Evolutionary conservation across 2,329 filamentous ascomycete species (phyloP).

Genomic region (Cercospora beticola): DNA sequence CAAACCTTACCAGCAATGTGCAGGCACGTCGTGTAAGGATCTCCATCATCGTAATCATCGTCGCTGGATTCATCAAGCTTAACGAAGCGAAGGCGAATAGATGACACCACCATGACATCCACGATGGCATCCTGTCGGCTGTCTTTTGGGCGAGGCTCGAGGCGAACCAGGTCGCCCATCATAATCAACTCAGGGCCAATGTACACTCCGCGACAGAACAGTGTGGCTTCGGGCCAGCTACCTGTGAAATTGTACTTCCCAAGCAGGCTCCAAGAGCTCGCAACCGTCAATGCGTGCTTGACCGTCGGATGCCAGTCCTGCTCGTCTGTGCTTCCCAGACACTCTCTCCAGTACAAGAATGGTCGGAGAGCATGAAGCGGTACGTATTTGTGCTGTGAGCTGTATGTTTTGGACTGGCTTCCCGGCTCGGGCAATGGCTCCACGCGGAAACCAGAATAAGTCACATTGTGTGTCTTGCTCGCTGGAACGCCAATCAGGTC

Average conservation of each 20-base stretch:
- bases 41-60: constrained; percentile 45
- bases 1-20: constrained; percentile 54
- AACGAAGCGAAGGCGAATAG: constrained; percentile 53
- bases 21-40: constrained; percentile 47
- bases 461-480: constrained; percentile 46
- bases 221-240: constrained; percentile 53
- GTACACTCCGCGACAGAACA: constrained; percentile 57
- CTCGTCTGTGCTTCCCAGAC: constrained; percentile 45
- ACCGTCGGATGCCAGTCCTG: constrained; percentile 55
- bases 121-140: constrained; percentile 38
- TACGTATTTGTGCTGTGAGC: constrained; percentile 57
- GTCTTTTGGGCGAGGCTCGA: constrained; percentile 37
- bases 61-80: constrained; percentile 50
- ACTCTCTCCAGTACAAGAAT: constrained; percentile 54
- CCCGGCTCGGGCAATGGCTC: constrained; percentile 56
- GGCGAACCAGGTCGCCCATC: constrained; percentile 55
- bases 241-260: constrained; percentile 56
- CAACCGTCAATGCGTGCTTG: constrained; percentile 53
- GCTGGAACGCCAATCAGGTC: constrained; percentile 47
- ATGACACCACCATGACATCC: constrained; percentile 56
- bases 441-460: constrained; percentile 56
- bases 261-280: constrained; percentile 54
- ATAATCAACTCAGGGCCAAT: constrained; percentile 58
- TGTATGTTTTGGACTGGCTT: constrained; percentile 50
- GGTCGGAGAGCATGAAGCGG: constrained; percentile 56